A percentile compares a stretch with the other conserved stretches of the same genome.
These are phyloP conservation scores for Laetiporus sulphureus DNA, from an alignment of 1,284 basidiomycete species.

Conservation along the genomic window DNA sequence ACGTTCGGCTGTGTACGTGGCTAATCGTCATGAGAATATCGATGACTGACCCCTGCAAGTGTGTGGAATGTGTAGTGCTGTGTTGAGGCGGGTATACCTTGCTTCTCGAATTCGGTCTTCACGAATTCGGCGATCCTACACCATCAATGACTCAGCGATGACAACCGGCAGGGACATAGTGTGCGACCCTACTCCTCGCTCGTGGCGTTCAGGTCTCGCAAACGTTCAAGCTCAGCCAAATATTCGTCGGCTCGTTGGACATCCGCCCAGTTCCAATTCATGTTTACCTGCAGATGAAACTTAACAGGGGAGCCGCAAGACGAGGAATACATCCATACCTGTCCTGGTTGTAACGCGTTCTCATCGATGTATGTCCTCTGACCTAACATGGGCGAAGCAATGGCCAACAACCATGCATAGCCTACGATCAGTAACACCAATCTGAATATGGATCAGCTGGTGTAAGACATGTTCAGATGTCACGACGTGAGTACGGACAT, in stretches of 20 bases:
- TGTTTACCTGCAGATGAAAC: conserved; percentile 58
- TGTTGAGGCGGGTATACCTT: conserved; percentile 62
- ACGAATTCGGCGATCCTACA: conserved; percentile 47
- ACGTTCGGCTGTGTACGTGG: conserved; percentile 14
- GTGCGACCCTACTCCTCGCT: conserved; percentile 55
- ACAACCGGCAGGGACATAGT: too few relatives aligned
- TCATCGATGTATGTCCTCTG: conserved; percentile 82
- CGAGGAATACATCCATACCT: too few relatives aligned
- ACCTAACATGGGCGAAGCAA: conserved; percentile 63
- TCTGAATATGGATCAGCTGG: conserved; percentile 28
- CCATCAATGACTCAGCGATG: too few relatives aligned
- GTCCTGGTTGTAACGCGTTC: conserved; percentile 87
- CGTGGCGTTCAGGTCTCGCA: conserved; percentile 59
- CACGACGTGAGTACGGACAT: conserved; percentile 23
- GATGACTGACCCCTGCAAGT: too few relatives aligned
- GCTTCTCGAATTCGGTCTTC: conserved; percentile 50
- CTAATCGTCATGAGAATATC: too few relatives aligned
- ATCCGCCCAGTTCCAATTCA: conserved; percentile 84
- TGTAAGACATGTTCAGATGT: not conserved
- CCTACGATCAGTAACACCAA: conserved; percentile 53
- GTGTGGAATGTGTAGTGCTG: conserved; percentile 58
- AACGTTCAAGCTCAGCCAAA: conserved; percentile 57
- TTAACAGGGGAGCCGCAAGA: not conserved
- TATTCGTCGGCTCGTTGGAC: conserved; percentile 80
- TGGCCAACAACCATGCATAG: conserved; percentile 66